These are phyloP conservation scores for Dendrothele bispora DNA, from an alignment of 768 basidiomycete genomes.

Conservation along the genomic window DNA sequence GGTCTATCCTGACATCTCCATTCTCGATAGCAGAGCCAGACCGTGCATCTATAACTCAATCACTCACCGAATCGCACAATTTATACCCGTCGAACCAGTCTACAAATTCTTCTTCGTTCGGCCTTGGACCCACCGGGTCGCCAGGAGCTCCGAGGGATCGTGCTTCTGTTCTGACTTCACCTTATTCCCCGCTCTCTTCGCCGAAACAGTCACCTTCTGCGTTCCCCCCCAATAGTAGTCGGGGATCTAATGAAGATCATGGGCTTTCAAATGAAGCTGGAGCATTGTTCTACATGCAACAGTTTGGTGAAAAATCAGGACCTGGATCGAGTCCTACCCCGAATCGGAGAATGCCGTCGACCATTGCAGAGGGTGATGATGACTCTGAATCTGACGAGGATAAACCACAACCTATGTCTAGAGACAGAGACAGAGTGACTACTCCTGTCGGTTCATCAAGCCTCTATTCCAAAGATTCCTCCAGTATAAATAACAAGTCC, in stretches of 20 bases:
- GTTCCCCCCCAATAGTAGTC: not conserved
- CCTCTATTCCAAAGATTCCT: slow-evolving; percentile 10
- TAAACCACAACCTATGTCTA: not conserved
- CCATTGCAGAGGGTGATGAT: slow-evolving; percentile 34
- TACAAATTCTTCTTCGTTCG: slow-evolving; percentile 24
- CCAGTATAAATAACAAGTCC: slow-evolving; percentile 14
- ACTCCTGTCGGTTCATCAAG: slow-evolving; percentile 2
- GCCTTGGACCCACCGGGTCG: slow-evolving; percentile 4
- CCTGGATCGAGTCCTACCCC: slow-evolving; percentile 13
- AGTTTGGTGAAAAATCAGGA: slow-evolving; percentile 38
- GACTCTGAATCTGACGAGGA: not conserved
- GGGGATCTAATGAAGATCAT: not conserved
- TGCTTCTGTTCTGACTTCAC: slow-evolving; percentile 33
- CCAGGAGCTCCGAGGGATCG: slow-evolving; percentile 11
- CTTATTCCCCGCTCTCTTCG: slow-evolving; percentile 30
- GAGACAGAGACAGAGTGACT: not conserved
- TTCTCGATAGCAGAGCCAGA: slow-evolving; percentile 18
- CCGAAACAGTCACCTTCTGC: slow-evolving; percentile 5
- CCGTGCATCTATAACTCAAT: not conserved
- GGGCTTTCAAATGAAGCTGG: slow-evolving; percentile 56
- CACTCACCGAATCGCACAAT: too few relatives aligned
- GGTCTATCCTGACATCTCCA: slow-evolving; percentile 35
- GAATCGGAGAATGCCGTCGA: slow-evolving; percentile 42
- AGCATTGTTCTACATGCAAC: slow-evolving; percentile 70
- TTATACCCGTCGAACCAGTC: slow-evolving; percentile 2